phyloP scores from a whole-genome alignment of 78 protist species.

The Dictyostelium purpureum region DNA sequence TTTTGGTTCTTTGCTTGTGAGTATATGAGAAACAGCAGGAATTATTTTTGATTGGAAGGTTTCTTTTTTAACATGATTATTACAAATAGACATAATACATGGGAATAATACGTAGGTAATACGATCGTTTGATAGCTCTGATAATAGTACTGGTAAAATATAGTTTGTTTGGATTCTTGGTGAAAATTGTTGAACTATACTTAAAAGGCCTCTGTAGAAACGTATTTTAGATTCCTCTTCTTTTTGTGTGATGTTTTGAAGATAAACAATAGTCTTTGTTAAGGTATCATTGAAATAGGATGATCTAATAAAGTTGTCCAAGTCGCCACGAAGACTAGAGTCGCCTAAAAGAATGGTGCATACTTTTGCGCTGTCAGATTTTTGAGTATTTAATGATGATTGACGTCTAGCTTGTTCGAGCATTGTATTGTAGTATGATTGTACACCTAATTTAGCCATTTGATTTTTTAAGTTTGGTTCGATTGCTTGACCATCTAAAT shows the following conservation, averaged over 20 bases:
- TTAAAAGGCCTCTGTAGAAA: constrained; percentile 38
- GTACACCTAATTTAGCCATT: constrained; percentile 39
- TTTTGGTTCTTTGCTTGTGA: constrained; percentile 3
- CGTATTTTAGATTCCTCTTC: constrained; percentile 67
- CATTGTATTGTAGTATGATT: not conserved
- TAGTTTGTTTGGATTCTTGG: constrained; percentile 25
- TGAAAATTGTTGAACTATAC: constrained; percentile 51
- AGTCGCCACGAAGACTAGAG: constrained; percentile 23
- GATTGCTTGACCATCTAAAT: not conserved
- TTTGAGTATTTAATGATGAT: not conserved
- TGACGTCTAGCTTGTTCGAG: not conserved
- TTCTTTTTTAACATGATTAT: constrained; percentile 20
- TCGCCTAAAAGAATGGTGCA: constrained; percentile 56
- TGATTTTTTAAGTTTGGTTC: not conserved
- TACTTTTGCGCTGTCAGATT: constrained; percentile 29
- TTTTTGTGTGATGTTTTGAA: constrained; percentile 36
- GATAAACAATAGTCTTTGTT: constrained; percentile 32
- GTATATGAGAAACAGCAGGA: not conserved
- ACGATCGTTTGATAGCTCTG: constrained; percentile 45
- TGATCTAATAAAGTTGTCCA: constrained; percentile 38
- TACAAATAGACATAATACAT: not conserved
- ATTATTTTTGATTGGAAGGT: constrained; percentile 1
- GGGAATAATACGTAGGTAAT: constrained; percentile 33
- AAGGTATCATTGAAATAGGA: constrained; percentile 37
- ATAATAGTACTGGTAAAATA: constrained; percentile 17